A percentile compares a stretch with the other conserved stretches of the same genome.
Evolutionary conservation across 352 stramenopile species (phyloP).

Genomic region (Pythium insidiosum): DNA sequence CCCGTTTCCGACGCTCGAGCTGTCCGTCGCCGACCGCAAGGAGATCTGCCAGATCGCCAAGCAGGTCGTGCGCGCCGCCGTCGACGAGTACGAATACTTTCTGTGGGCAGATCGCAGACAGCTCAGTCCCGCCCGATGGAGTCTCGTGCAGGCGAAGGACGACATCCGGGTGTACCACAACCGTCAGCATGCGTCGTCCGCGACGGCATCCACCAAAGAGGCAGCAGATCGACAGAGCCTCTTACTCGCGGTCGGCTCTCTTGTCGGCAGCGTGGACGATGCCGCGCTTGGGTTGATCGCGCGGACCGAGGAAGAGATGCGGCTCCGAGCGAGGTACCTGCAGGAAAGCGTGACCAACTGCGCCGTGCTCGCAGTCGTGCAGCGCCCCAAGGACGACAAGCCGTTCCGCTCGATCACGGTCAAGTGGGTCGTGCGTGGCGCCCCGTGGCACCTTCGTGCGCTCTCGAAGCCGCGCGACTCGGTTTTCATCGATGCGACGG

Average conservation of each 20-base stretch:
- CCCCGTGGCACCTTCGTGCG: conserved; percentile 16
- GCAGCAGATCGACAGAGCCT: too few species aligned
- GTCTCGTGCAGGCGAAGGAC: conserved; percentile 8
- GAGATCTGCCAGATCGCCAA: conserved; percentile 16
- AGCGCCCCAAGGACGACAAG: conserved; percentile 26
- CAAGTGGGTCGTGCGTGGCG: conserved; percentile 14
- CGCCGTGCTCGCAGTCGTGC: conserved; percentile 35
- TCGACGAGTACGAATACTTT: conserved; percentile 8
- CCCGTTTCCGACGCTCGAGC: conserved; percentile 11
- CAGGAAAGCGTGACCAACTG: conserved; percentile 30
- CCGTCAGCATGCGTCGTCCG: background rate
- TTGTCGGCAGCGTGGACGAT: conserved; percentile 15
- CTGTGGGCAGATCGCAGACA: conserved; percentile 4
- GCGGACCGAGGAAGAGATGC: conserved; percentile 15
- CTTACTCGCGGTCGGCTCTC: conserved; percentile 12
- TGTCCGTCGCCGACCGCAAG: conserved; percentile 14
- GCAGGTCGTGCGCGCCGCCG: conserved; percentile 2
- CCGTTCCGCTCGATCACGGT: conserved; percentile 30
- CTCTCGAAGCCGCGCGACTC: conserved; percentile 43
- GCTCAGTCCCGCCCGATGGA: conserved; percentile 8
- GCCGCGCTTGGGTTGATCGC: conserved; percentile 13
- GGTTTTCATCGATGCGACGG: conserved; percentile 48
- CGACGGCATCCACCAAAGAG: background rate
- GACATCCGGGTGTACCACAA: conserved; percentile 17
- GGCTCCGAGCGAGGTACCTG: conserved; percentile 17